phyloP scores from a whole-genome alignment of 768 basidiomycete species.

The Amanita thiersii region DNA sequence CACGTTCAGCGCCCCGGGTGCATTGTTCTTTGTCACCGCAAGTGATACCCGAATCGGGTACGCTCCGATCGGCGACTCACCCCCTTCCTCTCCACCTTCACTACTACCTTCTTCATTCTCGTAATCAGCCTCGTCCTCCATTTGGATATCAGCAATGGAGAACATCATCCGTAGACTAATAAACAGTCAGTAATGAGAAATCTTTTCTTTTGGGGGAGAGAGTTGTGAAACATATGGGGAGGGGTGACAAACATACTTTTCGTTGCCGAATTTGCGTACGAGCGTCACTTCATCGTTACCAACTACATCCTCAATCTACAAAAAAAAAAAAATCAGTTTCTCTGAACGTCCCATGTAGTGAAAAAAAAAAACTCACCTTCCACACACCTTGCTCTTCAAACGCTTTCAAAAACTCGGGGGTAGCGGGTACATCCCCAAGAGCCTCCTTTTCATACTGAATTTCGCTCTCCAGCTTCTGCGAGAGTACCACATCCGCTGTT shows the following conservation, averaged over 20 bases:
- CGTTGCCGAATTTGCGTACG: conserved; percentile 82
- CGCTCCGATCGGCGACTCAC: conserved; percentile 18
- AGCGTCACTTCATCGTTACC: conserved; percentile 81
- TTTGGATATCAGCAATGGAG: conserved; percentile 83
- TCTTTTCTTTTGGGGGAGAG: background rate
- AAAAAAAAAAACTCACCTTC: conserved; percentile 44
- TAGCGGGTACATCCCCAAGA: conserved; percentile 21
- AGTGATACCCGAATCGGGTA: conserved; percentile 77
- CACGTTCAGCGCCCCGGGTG: conserved; percentile 63
- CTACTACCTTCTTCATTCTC: conserved; percentile 18
- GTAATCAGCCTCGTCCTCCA: conserved; percentile 26
- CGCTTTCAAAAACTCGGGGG: conserved; percentile 69
- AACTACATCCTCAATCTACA: conserved; percentile 57
- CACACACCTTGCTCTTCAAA: conserved; percentile 74
- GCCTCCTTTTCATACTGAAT: conserved; percentile 78
- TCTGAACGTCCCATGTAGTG: background rate
- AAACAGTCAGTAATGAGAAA: conserved; percentile 6
- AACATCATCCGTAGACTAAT: conserved; percentile 90
- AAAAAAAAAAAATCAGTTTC: conserved; percentile 3
- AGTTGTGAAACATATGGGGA: no score
- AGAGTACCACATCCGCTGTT: conserved; percentile 66
- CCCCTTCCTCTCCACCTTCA: conserved; percentile 19
- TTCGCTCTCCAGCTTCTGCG: conserved; percentile 73
- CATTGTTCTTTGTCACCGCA: conserved; percentile 73
- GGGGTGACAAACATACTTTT: conserved; percentile 58